Evolutionary conservation across 148 eudicot species (phyloP), one percentile per base, ranked within the genome.

Genomic region (Heliosperma pusillum): DNA sequence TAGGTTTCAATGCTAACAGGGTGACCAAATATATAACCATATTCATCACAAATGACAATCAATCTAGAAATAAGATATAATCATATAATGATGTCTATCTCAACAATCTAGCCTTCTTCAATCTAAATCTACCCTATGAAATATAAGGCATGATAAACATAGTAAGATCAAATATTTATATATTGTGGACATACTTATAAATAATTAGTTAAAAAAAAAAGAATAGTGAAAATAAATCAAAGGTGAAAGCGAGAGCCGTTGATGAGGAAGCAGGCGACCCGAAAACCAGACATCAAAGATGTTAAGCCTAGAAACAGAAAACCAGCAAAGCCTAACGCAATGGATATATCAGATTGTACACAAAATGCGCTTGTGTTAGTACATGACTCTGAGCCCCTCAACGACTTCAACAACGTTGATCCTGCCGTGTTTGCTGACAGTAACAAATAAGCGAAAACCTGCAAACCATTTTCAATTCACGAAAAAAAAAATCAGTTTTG

Each of bases 391-490:
- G 81, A 78, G 25, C 78, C 87, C 53, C 78, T 87, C 61, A 91
- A 61, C 22, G 86, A 77, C 81, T 90, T 82, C 55, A 87, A 86
- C 76, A 91, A 53, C 62, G 84, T 86, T 33, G 91, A 79, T 53
- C 94, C 97, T 15, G 94, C 88, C 21, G 97, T 87, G 69, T 78
- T 86, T 55, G 94, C 93, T 69, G 97, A 89, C 47, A 89, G 73
- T 47, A 88, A 73, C 79, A 91, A 68, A 79, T 91, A 91, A 0
- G 94, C 89, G 29, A 91, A 91, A 8, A 86, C 97, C 97, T 91
- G 80, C 68, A 72, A 7, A 21, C 63, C 33, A 33, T 65, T 40
- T 19, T 50, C n/a, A n/a, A n/a, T n/a, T n/a, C 55, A 50, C 55
- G 17, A 11, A 10, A 47, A 47, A 13, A 26, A 50, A 47, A 10